Conservation (phyloP, 2,329 filamentous ascomycete genomes). For the Aureobasidium namibiae region DNA sequence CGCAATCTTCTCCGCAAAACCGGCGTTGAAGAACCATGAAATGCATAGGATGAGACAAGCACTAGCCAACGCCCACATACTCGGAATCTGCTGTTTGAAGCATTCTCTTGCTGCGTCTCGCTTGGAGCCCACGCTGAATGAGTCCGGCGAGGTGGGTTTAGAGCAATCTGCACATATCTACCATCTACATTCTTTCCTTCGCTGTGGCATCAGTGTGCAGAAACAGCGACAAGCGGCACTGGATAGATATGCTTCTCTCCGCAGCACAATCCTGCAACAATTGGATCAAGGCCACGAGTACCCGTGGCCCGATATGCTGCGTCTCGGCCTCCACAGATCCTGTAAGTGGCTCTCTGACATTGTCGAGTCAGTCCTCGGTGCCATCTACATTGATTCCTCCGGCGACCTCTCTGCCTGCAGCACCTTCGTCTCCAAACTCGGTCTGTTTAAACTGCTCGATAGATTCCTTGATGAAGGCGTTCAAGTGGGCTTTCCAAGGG, state of each 20-base stretch:
- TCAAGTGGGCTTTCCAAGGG: slow-evolving; percentile 54
- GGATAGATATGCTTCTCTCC: slow-evolving; percentile 41
- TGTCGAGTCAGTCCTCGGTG: slow-evolving; percentile 71
- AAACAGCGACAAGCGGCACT: slow-evolving; percentile 38
- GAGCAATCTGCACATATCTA: slow-evolving; percentile 2
- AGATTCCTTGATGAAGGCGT: slow-evolving; percentile 51
- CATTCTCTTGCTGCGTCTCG: slow-evolving; percentile 32
- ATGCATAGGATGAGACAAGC: slow-evolving; percentile 73
- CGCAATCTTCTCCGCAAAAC: slow-evolving; percentile 47
- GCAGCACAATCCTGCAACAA: slow-evolving; percentile 40
- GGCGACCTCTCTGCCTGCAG: slow-evolving; percentile 54
- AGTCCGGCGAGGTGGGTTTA: slow-evolving; percentile 10
- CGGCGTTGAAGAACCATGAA: slow-evolving; percentile 42
- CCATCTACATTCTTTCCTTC: slow-evolving; percentile 25
- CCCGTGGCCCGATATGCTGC: slow-evolving; percentile 67
- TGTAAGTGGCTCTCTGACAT: slow-evolving; percentile 79
- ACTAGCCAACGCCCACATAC: slow-evolving; percentile 70
- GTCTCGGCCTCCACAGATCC: slow-evolving; percentile 43
- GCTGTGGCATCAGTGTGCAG: slow-evolving; percentile 35
- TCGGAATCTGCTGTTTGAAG: slow-evolving; percentile 68
- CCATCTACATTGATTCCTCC: slow-evolving; percentile 70
- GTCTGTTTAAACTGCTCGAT: slow-evolving; percentile 55
- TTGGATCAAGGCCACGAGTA: slow-evolving; percentile 49
- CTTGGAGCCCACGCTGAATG: neutral
- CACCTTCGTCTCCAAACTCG: slow-evolving; percentile 52